These are phyloP conservation scores for Aureobasidium sp. DNA, from an alignment of 2,329 filamentous ascomycete species.

Conservation along the genomic window DNA sequence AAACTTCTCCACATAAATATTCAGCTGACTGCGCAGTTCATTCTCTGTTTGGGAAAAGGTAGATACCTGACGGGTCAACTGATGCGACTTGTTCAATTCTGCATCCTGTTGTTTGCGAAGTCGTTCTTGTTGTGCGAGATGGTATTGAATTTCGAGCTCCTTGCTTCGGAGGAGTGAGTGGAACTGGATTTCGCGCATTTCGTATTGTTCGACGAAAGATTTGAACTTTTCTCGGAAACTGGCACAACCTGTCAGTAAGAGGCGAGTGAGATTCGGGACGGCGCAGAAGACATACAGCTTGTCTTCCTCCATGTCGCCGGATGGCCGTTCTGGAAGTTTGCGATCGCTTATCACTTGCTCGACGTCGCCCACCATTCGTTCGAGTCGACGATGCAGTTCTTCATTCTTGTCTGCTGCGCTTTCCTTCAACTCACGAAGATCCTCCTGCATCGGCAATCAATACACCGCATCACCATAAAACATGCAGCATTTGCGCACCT, in stretches of 20 bases:
- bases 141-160: constrained; percentile 89
- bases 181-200: constrained; percentile 89
- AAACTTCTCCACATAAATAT: constrained; percentile 98
- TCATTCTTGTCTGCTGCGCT: constrained; percentile 73
- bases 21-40: constrained; percentile 87
- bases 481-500: constrained; percentile 47
- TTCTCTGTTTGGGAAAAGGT: constrained; percentile 95
- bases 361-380: constrained; percentile 70
- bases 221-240: constrained; percentile 72
- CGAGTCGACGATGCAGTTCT: constrained; percentile 77
- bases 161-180: constrained; percentile 87
- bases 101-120: constrained; percentile 81
- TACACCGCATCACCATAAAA: constrained; percentile 13
- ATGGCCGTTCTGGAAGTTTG: constrained; percentile 68
- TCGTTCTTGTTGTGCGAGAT: constrained; percentile 79
- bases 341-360: constrained; percentile 84
- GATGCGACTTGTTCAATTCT: constrained; percentile 70
- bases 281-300: constrained; percentile 53
- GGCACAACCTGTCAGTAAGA: constrained; percentile 12
- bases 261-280: neutral
- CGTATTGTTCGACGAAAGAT: constrained; percentile 93
- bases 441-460: constrained; percentile 59
- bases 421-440: constrained; percentile 75
- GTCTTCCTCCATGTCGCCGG: constrained; percentile 82
- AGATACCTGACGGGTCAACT: constrained; percentile 83